phyloP scores from a whole-genome alignment of 805 yeast species.

The Metschnikowia arizonensis region DNA sequence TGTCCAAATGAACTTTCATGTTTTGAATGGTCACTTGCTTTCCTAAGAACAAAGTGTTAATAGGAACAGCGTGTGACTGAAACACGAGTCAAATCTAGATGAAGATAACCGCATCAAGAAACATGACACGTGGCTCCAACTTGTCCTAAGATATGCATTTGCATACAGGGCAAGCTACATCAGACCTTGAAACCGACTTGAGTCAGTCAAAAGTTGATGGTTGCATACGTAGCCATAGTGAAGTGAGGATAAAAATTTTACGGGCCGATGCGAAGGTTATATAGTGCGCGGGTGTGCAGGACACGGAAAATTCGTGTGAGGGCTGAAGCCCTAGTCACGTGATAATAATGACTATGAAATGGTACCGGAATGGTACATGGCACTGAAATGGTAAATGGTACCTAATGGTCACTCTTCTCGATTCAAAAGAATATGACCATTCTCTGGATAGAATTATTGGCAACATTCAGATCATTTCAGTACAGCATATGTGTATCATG shows the following conservation, averaged over 20 bases:
- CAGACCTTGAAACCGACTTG: constrained; percentile 16
- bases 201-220: constrained; percentile 17
- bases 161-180: constrained; percentile 11
- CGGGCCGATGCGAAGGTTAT: constrained; percentile 9
- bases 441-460: no score
- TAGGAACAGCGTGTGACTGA: constrained; percentile 21
- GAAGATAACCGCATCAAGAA: background rate
- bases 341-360: no score
- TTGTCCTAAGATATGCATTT: background rate
- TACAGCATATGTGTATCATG: no score
- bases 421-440: no score
- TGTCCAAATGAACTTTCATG: background rate
- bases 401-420: no score
- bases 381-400: no score
- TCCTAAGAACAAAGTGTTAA: constrained; percentile 9
- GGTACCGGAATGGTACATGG: no score
- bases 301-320: background rate
- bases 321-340: constrained; percentile 5
- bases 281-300: constrained; percentile 4
- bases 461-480: no score
- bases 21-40: constrained; percentile 11
- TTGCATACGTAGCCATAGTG: constrained; percentile 36
- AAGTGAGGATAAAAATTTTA: constrained; percentile 5
- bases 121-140: constrained; percentile 7
- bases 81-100: constrained; percentile 16